Base-by-base conservation (phyloP, 2,329 filamentous ascomycete species). In the Penicillium brasilianum region DNA sequence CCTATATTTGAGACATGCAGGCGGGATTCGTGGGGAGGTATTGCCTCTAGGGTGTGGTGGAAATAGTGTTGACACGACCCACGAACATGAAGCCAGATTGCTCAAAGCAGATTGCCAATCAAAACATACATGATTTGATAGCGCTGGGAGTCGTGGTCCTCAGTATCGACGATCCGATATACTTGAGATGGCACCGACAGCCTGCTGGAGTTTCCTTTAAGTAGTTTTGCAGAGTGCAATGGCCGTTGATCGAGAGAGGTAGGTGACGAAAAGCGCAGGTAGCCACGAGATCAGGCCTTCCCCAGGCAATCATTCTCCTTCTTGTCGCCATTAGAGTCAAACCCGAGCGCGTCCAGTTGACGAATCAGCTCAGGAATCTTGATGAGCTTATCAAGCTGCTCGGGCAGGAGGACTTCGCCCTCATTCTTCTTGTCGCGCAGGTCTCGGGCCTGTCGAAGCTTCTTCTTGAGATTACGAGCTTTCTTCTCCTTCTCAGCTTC, bases 351-450 rank as follows among this genome's bases (percentile, higher is more conserved):
- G 70, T 96, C 91, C 58, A 99, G 80, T 75, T 98, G 93, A 13
- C 93, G 87, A 60, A 97, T 88, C 54, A 99, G 84, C 80, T 99
- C 95, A 65, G 92, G 92, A 75, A 99, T 97, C 78, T 95, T 96
- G 76, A 97, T 96, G 58, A 99, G 92, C 81, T 99, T 99, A 69
- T 94, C 93, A 66, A 98, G 90, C 80, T 99, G 95, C 80, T 99
- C 95, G 0, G 93, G 94, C 28, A 98, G 83, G 62, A 99, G 80
- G 4, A 87, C 84, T 74, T 92, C 90, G 20, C 95, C 95, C 58
- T 88, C 88, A 25, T 96, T 91, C 77, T 96, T 96, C 84, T 97
- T 97, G 71, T 88, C 89, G 74, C 92, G 90, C 57, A 99, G 83
- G 2, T 98, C 95, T 69, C 88, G 90, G 4, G 95, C 94, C 76